These are phyloP conservation scores for Zalaria obscura DNA, from an alignment of 2,329 filamentous ascomycete species.

Conservation along the genomic window DNA sequence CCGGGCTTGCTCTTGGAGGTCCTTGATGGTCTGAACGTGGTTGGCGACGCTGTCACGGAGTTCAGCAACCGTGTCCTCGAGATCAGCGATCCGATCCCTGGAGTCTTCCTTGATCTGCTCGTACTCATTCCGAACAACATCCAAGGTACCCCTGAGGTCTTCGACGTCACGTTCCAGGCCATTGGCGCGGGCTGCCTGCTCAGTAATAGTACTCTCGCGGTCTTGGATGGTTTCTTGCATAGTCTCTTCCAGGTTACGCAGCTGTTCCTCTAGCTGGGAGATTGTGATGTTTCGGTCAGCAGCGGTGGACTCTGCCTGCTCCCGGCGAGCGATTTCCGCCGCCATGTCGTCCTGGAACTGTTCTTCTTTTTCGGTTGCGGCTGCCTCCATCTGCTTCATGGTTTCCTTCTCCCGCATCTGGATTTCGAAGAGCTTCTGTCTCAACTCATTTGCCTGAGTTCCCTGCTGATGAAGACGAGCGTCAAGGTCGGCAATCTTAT, in stretches of 20 bases:
- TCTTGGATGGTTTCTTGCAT: constrained; percentile 11
- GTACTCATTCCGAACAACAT: constrained; percentile 13
- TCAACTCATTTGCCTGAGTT: constrained; percentile 32
- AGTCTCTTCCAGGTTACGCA: constrained; percentile 16
- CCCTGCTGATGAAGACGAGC: constrained; percentile 25
- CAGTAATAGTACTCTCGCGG: constrained; percentile 16
- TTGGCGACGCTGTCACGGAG: constrained; percentile 11
- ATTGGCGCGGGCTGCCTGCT: constrained; percentile 7
- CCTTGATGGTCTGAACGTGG: constrained; percentile 12
- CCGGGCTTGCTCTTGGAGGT: constrained; percentile 11
- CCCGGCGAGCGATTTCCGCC: constrained; percentile 23
- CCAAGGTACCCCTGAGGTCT: constrained; percentile 6
- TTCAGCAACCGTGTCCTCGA: constrained; percentile 12
- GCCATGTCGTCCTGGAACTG: constrained; percentile 24
- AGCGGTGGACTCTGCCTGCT: constrained; percentile 21
- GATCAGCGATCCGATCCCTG: constrained; percentile 11
- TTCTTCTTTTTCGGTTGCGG: constrained; percentile 23
- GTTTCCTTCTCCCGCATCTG: constrained; percentile 26
- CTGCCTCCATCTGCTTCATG: constrained; percentile 23
- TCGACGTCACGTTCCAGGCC: constrained; percentile 10
- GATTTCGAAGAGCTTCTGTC: constrained; percentile 31
- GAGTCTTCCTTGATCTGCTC: constrained; percentile 11
- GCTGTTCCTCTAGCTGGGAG: constrained; percentile 19
- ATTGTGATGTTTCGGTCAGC: constrained; percentile 20
- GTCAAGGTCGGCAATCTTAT: constrained; percentile 25